phyloP scores from a whole-genome alignment of 2,329 filamentous ascomycete genomes.

The Dactylella cylindrospora region DNA sequence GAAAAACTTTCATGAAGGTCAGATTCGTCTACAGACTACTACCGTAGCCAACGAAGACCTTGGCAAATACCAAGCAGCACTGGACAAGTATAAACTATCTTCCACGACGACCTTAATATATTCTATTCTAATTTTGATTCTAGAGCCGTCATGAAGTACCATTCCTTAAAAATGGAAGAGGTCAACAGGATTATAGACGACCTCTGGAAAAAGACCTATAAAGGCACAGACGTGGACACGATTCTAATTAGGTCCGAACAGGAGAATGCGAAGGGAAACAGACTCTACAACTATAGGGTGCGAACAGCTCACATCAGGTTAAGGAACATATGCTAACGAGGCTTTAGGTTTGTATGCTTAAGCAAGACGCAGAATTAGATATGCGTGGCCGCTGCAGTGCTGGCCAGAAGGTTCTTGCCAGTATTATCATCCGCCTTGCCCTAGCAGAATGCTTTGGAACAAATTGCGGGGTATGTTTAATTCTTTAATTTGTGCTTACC shows the following conservation, averaged over 20 bases:
- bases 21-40: constrained; percentile 62
- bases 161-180: constrained; percentile 95
- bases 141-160: constrained; percentile 89
- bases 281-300: constrained; percentile 89
- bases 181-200: constrained; percentile 94
- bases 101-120: background rate
- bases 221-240: constrained; percentile 94
- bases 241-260: constrained; percentile 92
- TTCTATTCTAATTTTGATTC: background rate
- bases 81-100: constrained; percentile 66
- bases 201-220: constrained; percentile 95
- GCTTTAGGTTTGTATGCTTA: constrained; percentile 79
- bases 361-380: constrained; percentile 96
- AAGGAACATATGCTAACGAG: background rate
- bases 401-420: constrained; percentile 92
- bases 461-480: constrained; percentile 70
- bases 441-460: constrained; percentile 94
- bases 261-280: constrained; percentile 71
- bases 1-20: constrained; percentile 70
- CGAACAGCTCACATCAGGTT: background rate
- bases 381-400: constrained; percentile 98
- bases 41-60: constrained; percentile 92
- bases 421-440: constrained; percentile 94
- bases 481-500: background rate
- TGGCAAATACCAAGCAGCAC: constrained; percentile 74